Conservation (phyloP, 805 yeast species). For the Saturnispora bothae region DNA sequence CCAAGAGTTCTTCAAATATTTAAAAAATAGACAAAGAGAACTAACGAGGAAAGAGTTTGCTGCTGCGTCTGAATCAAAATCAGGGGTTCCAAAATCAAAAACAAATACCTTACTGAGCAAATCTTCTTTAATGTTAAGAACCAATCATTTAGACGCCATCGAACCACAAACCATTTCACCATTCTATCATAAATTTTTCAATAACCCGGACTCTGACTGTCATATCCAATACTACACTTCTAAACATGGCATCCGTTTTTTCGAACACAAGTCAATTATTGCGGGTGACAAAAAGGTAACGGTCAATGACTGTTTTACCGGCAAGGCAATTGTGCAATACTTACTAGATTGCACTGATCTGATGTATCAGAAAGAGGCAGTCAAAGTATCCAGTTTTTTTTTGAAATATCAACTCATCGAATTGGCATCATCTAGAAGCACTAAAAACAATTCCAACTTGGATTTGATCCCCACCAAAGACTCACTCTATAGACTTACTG, state of each 20-base stretch:
- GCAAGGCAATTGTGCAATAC: constrained; percentile 81
- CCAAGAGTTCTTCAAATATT: constrained; percentile 16
- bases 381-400: constrained; percentile 41
- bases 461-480: constrained; percentile 13
- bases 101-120: not conserved
- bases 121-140: not conserved
- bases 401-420: constrained; percentile 36
- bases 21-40: constrained; percentile 16
- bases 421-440: no score
- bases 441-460: constrained; percentile 23
- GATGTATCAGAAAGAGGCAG: constrained; percentile 41
- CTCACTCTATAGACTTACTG: constrained; percentile 19
- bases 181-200: constrained; percentile 63
- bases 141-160: not conserved
- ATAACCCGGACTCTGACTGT: constrained; percentile 82
- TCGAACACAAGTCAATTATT: constrained; percentile 27
- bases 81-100: not conserved
- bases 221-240: constrained; percentile 72
- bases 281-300: constrained; percentile 19
- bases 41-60: no score
- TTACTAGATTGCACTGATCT: constrained; percentile 81
- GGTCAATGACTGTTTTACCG: constrained; percentile 47
- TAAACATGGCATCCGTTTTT: constrained; percentile 51
- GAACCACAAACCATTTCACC: constrained; percentile 35
- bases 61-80: not conserved